These are phyloP conservation scores for Penicillium sp. DNA, from an alignment of 2,329 filamentous ascomycete species.

Conservation along the genomic window DNA sequence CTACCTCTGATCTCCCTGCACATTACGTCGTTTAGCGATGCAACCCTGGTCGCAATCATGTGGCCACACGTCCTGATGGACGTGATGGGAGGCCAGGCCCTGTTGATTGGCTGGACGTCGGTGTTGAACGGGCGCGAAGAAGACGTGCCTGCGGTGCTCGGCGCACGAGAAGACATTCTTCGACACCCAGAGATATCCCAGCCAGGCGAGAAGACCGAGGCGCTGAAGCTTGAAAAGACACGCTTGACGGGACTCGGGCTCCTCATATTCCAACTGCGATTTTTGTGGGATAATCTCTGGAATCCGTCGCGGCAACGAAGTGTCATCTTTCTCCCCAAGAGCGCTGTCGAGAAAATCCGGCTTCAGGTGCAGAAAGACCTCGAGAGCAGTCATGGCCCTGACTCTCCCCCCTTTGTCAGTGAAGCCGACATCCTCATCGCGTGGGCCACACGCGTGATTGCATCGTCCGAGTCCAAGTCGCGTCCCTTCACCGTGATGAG, in stretches of 20 bases:
- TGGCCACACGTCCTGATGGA: constrained; percentile 18
- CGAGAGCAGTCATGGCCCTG: not conserved
- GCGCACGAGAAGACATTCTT: constrained; percentile 13
- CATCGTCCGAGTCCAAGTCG: constrained; percentile 3
- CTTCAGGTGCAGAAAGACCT: constrained; percentile 1
- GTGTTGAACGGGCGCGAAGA: constrained; percentile 10
- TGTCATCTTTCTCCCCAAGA: constrained; percentile 7
- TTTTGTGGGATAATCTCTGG: constrained; percentile 12
- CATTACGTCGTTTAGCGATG: constrained; percentile 13
- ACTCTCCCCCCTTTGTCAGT: constrained; percentile 5
- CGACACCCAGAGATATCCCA: not conserved
- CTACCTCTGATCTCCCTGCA: constrained; percentile 10
- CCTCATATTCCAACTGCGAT: constrained; percentile 7
- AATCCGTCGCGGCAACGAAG: constrained; percentile 3
- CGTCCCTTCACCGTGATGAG: constrained; percentile 10
- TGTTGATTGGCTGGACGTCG: constrained; percentile 11
- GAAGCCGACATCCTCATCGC: constrained; percentile 13
- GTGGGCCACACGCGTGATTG: constrained; percentile 8
- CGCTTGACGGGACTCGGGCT: constrained; percentile 4
- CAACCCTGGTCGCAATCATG: constrained; percentile 9
- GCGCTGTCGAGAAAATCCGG: constrained; percentile 1
- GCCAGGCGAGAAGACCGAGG: not conserved
- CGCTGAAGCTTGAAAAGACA: constrained; percentile 5
- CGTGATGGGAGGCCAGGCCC: constrained; percentile 7
- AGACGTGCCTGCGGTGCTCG: constrained; percentile 5